Conservation (phyloP, 1,284 basidiomycete genomes). For the Naganishia sp. region DNA sequence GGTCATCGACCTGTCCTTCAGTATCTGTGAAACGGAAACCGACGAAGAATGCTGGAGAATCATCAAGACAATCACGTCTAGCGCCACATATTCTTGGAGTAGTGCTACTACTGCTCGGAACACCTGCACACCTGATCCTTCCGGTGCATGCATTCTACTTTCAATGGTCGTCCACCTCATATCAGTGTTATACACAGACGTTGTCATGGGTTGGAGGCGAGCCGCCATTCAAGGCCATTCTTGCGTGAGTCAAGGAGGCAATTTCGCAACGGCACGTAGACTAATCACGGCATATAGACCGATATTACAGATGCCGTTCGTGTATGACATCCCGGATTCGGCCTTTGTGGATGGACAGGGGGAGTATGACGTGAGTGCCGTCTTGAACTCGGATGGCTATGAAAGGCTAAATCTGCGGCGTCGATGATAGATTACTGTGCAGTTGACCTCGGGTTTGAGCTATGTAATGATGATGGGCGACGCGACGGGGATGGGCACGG, state of each 20-base stretch:
- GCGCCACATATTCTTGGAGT: neutral
- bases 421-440: slow-evolving; percentile 25
- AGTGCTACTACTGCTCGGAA: neutral
- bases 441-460: slow-evolving; percentile 28
- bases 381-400: neutral
- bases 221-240: slow-evolving; percentile 30
- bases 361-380: slow-evolving; percentile 29
- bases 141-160: slow-evolving; percentile 27
- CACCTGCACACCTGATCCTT: neutral
- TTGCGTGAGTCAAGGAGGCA: slow-evolving; percentile 29
- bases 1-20: neutral
- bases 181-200: slow-evolving; percentile 32
- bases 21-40: neutral
- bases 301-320: slow-evolving; percentile 31
- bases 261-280: neutral
- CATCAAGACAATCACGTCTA: neutral
- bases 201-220: slow-evolving; percentile 29
- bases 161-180: slow-evolving; percentile 27
- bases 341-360: slow-evolving; percentile 29
- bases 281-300: slow-evolving; percentile 12
- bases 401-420: neutral
- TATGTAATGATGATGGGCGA: slow-evolving; percentile 33
- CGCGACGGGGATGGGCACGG: slow-evolving; percentile 29
- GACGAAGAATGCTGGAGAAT: neutral
- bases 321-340: slow-evolving; percentile 29